Percentiles rank a stretch among this genome's conserved stretches.
Conservation (phyloP, 805 yeast genomes). For the Candida morakotiae region DNA sequence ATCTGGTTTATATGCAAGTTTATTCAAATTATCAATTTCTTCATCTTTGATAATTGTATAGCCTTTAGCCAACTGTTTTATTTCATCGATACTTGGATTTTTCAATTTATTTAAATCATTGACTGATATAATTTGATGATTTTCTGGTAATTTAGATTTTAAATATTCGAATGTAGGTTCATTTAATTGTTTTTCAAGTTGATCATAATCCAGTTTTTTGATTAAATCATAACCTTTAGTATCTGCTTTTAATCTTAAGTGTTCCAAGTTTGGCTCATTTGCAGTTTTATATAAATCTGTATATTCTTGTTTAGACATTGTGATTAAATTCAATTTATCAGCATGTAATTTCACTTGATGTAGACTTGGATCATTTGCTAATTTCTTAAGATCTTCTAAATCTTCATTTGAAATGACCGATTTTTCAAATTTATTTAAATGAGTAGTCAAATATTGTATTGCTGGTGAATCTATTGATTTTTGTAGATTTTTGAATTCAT, state of each 20-base stretch:
- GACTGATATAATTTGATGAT: conserved; percentile 1
- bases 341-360: conserved; percentile 32
- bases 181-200: conserved; percentile 9
- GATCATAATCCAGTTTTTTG: conserved; percentile 1
- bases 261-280: conserved; percentile 25
- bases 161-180: conserved; percentile 19
- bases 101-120: conserved; percentile 5
- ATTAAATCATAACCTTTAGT: conserved; percentile 5
- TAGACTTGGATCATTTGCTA: conserved; percentile 31
- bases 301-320: conserved; percentile 29
- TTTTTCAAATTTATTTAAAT: conserved; percentile 13
- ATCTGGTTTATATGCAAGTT: conserved; percentile 19
- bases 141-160: background rate
- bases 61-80: conserved; percentile 9
- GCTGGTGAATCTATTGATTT: conserved; percentile 14
- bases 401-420: conserved; percentile 13
- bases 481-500: conserved; percentile 12
- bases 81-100: conserved; percentile 18
- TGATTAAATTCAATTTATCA: conserved; percentile 28
- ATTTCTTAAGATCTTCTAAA: conserved; percentile 13
- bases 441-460: conserved; percentile 11
- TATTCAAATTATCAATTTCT: conserved; percentile 13
- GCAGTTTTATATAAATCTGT: conserved; percentile 25
- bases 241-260: conserved; percentile 16
- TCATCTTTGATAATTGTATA: conserved; percentile 2